phyloP scores from a whole-genome alignment of 2,329 filamentous ascomycete genomes.

The Chrysoporthe austroafricana region DNA sequence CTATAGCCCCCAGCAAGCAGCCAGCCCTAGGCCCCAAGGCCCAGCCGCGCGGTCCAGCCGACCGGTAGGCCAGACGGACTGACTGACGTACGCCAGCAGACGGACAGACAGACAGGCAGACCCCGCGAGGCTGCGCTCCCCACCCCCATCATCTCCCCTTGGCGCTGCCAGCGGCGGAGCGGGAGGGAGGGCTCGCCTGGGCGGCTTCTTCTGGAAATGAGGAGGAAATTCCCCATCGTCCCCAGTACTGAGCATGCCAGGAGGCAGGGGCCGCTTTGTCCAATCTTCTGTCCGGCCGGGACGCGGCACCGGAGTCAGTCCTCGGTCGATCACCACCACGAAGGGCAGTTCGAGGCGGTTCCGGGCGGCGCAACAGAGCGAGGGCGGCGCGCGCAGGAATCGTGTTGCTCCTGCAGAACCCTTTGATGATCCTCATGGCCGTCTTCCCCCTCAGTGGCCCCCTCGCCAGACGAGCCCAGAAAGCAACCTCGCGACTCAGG shows the following conservation, averaged over 20 bases:
- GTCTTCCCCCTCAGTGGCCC: no score
- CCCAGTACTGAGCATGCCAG: neutral
- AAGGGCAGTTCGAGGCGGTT: neutral
- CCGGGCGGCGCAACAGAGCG: neutral
- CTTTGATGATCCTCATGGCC: no score
- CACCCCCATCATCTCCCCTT: neutral
- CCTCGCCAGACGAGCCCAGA: no score
- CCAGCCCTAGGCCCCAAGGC: neutral
- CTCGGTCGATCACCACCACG: neutral
- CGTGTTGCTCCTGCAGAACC: no score
- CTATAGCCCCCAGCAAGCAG: neutral
- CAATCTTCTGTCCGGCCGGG: neutral
- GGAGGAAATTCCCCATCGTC: neutral
- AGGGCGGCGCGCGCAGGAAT: neutral
- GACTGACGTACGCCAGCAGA: neutral
- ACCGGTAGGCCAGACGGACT: neutral
- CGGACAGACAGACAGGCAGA: neutral
- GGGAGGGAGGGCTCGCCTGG: constrained; percentile 11
- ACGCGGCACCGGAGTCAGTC: neutral
- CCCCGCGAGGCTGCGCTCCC: constrained; percentile 12
- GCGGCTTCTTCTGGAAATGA: neutral
- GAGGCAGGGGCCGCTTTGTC: neutral
- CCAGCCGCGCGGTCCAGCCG: constrained; percentile 4
- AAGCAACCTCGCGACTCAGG: no score
- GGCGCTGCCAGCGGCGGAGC: neutral